These are phyloP conservation scores for Eucalyptus regnans DNA, from an alignment of 345 rosid species.

Conservation along the genomic window DNA sequence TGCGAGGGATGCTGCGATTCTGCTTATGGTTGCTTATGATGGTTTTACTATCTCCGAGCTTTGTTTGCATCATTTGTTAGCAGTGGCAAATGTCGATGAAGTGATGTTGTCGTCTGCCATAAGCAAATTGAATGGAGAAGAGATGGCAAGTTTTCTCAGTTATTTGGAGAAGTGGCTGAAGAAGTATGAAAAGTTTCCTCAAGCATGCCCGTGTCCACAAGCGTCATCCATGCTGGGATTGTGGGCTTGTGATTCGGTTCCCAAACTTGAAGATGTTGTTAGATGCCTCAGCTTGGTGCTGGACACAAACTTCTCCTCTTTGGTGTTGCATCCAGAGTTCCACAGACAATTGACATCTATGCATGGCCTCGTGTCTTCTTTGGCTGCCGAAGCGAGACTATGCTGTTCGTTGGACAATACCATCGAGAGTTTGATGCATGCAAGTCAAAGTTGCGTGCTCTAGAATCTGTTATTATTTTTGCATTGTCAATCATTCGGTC, in stretches of 20 bases:
- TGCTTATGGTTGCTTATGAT: slow-evolving; percentile 82
- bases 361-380: slow-evolving; percentile 27
- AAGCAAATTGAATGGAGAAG: slow-evolving; percentile 50
- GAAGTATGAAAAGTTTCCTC: slow-evolving; percentile 73
- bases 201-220: slow-evolving; percentile 59
- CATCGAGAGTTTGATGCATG: slow-evolving; percentile 32
- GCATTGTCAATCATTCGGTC: not conserved
- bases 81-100: slow-evolving; percentile 43
- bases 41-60: slow-evolving; percentile 60
- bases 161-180: slow-evolving; percentile 76
- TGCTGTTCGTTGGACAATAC: slow-evolving; percentile 33
- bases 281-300: slow-evolving; percentile 53
- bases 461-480: not conserved
- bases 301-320: slow-evolving; percentile 64
- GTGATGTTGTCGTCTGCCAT: slow-evolving; percentile 48
- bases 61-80: slow-evolving; percentile 68
- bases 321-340: slow-evolving; percentile 56
- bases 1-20: slow-evolving; percentile 62
- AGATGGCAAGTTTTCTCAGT: slow-evolving; percentile 42
- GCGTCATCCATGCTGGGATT: slow-evolving; percentile 40
- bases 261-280: slow-evolving; percentile 49
- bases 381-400: slow-evolving; percentile 53
- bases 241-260: slow-evolving; percentile 70
- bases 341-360: slow-evolving; percentile 59
- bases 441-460: slow-evolving; percentile 4